A percentile compares a stretch with the other conserved stretches of the same genome.
phyloP scores from a whole-genome alignment of 2,329 filamentous ascomycete species.

The Coniochaeta sp. region DNA sequence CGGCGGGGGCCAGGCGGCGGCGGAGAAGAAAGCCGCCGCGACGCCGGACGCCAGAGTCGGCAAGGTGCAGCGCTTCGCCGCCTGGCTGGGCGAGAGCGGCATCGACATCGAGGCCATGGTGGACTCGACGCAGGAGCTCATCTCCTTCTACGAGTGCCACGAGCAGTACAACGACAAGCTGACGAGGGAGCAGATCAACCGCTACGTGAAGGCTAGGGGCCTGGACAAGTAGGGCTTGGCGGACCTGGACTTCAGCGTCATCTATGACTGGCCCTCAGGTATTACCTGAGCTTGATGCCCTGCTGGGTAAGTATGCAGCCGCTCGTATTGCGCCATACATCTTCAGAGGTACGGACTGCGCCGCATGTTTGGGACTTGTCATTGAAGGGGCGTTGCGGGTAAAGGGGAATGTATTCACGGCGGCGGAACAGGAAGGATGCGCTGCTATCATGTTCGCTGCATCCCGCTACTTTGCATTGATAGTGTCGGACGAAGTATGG shows the following conservation, averaged over 20 bases:
- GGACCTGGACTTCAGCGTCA: background rate
- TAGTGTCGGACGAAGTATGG: background rate
- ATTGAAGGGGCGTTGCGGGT: too few species aligned
- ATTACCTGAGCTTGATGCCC: background rate
- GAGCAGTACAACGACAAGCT: conserved; percentile 55
- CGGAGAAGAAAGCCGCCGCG: conserved; percentile 30
- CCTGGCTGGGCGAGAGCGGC: conserved; percentile 79
- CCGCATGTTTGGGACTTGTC: too few species aligned
- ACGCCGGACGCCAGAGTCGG: conserved; percentile 49
- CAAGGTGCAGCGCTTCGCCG: conserved; percentile 58
- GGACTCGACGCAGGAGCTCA: conserved; percentile 84
- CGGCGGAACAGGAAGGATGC: too few species aligned
- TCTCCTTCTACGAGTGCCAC: conserved; percentile 74
- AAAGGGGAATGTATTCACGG: too few species aligned
- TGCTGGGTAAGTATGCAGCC: too few species aligned
- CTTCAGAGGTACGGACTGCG: too few species aligned
- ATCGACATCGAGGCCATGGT: conserved; percentile 80
- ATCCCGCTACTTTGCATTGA: background rate
- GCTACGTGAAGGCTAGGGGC: conserved; percentile 50
- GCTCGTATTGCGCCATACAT: too few species aligned
- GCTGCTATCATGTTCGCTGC: background rate
- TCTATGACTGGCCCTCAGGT: too few species aligned
- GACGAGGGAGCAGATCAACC: conserved; percentile 48
- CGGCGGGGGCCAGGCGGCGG: conserved; percentile 13
- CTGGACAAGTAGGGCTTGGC: conserved; percentile 37